Conservation (phyloP, 179 eudicot species). For the Monotropa hypopitys region DNA sequence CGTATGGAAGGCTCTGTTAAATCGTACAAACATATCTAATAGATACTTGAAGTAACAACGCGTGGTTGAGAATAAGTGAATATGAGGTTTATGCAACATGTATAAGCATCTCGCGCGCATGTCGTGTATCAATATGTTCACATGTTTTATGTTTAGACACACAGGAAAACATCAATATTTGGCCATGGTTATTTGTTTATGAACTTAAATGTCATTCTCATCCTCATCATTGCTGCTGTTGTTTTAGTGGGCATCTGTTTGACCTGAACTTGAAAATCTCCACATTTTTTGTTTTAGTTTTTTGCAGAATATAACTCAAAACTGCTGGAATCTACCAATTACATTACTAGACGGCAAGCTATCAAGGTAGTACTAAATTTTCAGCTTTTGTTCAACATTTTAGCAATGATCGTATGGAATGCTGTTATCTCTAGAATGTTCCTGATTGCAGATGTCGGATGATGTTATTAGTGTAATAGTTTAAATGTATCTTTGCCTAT, state of each 20-base stretch:
- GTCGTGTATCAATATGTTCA: neutral
- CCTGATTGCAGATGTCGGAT: neutral
- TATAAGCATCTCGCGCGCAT: neutral
- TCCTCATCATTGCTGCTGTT: neutral
- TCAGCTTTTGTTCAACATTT: neutral
- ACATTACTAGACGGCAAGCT: slow-evolving; percentile 90
- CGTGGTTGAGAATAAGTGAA: neutral
- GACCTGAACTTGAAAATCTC: neutral
- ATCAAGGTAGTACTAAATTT: slow-evolving; percentile 43
- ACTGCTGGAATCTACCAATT: slow-evolving; percentile 84
- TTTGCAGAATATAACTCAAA: slow-evolving; percentile 84
- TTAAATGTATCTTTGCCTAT: neutral
- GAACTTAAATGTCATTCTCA: neutral
- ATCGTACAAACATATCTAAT: neutral
- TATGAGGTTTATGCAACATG: neutral
- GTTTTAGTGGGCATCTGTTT: slow-evolving; percentile 3
- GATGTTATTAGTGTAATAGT: neutral
- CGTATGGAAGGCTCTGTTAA: neutral
- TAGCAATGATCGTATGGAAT: neutral
- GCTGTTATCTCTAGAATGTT: neutral
- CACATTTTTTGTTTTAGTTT: slow-evolving; percentile 39
- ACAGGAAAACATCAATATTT: neutral
- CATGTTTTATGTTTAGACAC: neutral
- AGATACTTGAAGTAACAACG: neutral
- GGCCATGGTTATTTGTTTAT: neutral